phyloP scores from a whole-genome alignment of 23 red algal genomes.

The Gracilaria vermiculophylla region DNA sequence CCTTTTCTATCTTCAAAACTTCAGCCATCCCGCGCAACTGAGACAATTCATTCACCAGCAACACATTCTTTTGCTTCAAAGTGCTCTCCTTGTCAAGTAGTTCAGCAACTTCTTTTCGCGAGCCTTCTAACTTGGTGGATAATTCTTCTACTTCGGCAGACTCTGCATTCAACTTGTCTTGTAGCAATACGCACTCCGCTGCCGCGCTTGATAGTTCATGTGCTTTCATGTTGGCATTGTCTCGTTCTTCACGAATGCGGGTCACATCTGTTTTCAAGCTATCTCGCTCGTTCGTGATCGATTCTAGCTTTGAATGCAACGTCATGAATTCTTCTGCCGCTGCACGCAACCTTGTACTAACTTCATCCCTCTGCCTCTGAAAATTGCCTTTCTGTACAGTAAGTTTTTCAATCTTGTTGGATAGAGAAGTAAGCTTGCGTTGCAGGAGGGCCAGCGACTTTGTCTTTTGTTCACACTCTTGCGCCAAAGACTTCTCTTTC shows the following conservation, averaged over 20 bases:
- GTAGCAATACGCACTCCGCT: not conserved
- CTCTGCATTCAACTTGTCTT: conserved; percentile 27
- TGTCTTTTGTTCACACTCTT: conserved; percentile 58
- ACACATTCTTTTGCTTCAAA: conserved; percentile 7
- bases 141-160: not conserved
- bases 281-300: conserved; percentile 18
- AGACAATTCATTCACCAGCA: not conserved
- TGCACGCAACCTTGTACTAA: conserved; percentile 48
- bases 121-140: not conserved
- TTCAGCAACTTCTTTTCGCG: not conserved
- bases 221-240: not conserved
- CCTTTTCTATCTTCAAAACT: conserved; percentile 20
- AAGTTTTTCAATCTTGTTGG: conserved; percentile 66
- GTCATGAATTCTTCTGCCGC: conserved; percentile 52
- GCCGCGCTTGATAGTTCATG: conserved; percentile 20
- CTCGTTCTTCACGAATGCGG: conserved; percentile 41
- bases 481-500: conserved; percentile 26
- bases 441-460: conserved; percentile 8
- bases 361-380: conserved; percentile 66
- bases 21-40: not conserved
- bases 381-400: conserved; percentile 16
- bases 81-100: not conserved
- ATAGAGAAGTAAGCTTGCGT: conserved; percentile 22
- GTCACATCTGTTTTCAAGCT: conserved; percentile 14
- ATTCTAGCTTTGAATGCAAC: conserved; percentile 27